Conservation (phyloP, 1,139 yeast species). For the Suhomyces terraborum region DNA sequence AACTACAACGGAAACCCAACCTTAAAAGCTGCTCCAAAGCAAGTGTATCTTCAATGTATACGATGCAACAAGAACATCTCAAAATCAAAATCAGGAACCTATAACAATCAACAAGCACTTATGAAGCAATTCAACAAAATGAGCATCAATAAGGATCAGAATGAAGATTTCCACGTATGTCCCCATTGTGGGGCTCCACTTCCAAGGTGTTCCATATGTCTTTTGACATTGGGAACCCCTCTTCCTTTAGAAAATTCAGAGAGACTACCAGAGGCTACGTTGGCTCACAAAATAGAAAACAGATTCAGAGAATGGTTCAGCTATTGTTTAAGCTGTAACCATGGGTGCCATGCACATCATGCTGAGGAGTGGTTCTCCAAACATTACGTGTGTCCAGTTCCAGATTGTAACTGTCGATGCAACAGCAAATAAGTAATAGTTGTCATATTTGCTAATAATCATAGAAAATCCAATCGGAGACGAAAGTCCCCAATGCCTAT, state of each 20-base stretch:
- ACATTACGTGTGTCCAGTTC: conserved; percentile 89
- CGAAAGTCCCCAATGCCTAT: too few species aligned
- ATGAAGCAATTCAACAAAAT: conserved; percentile 44
- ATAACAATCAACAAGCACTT: conserved; percentile 30
- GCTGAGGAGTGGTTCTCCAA: conserved; percentile 94
- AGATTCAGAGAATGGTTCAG: conserved; percentile 76
- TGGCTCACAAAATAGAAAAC: conserved; percentile 30
- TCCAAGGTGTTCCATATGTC: conserved; percentile 89
- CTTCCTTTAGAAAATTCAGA: conserved; percentile 43
- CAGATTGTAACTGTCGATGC: conserved; percentile 86
- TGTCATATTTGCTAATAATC: too few species aligned
- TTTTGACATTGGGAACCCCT: conserved; percentile 78
- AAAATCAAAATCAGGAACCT: conserved; percentile 21
- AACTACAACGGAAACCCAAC: conserved; percentile 52
- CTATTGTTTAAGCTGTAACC: conserved; percentile 87
- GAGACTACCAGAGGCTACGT: conserved; percentile 17
- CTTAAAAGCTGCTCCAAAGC: conserved; percentile 62
- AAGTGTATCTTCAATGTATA: conserved; percentile 76
- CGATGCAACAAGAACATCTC: conserved; percentile 76
- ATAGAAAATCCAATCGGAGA: too few species aligned
- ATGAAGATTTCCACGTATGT: conserved; percentile 49
- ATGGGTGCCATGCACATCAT: conserved; percentile 92
- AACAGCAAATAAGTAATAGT: conserved; percentile 52
- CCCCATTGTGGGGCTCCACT: conserved; percentile 88
- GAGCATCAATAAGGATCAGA: conserved; percentile 23